Evolutionary conservation across 2,329 filamentous ascomycete species (phyloP).

Genomic region (Phyllosticta paracitricarpa): DNA sequence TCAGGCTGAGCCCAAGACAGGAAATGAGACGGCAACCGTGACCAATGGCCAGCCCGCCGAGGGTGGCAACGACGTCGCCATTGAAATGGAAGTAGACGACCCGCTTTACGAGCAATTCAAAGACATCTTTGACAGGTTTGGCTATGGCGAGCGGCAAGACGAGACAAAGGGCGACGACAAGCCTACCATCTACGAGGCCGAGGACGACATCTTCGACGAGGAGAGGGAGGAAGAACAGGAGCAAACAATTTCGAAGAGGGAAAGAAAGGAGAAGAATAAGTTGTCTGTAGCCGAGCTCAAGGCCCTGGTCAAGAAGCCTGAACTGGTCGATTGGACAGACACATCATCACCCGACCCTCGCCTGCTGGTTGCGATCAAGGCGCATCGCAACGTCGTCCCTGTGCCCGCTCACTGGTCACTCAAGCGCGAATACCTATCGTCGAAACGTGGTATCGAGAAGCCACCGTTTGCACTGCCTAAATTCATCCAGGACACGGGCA

Average conservation of each 20-base stretch:
- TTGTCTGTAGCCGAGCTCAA: constrained; percentile 93
- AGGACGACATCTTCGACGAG: constrained; percentile 78
- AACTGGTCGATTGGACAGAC: constrained; percentile 96
- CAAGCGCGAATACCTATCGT: constrained; percentile 94
- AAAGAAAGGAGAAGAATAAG: constrained; percentile 83
- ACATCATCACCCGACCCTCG: constrained; percentile 82
- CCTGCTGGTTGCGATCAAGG: constrained; percentile 87
- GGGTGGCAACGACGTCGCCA: constrained; percentile 27
- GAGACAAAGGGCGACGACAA: constrained; percentile 51
- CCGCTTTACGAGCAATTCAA: constrained; percentile 80
- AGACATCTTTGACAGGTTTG: constrained; percentile 70
- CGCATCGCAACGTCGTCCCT: constrained; percentile 87
- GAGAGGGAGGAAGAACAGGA: constrained; percentile 57
- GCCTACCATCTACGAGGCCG: constrained; percentile 75
- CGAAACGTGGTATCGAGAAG: constrained; percentile 94
- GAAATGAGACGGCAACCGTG: constrained; percentile 15
- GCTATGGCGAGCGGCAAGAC: constrained; percentile 47
- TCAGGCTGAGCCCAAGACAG: constrained; percentile 17
- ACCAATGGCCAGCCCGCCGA: constrained; percentile 25
- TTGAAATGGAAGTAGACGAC: constrained; percentile 54
- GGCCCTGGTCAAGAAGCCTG: constrained; percentile 78
- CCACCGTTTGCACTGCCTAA: constrained; percentile 84
- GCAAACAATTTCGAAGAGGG: constrained; percentile 82
- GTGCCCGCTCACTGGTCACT: constrained; percentile 91
- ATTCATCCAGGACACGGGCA: constrained; percentile 95